Conservation (phyloP, 768 basidiomycete genomes). For the Russula sp. region DNA sequence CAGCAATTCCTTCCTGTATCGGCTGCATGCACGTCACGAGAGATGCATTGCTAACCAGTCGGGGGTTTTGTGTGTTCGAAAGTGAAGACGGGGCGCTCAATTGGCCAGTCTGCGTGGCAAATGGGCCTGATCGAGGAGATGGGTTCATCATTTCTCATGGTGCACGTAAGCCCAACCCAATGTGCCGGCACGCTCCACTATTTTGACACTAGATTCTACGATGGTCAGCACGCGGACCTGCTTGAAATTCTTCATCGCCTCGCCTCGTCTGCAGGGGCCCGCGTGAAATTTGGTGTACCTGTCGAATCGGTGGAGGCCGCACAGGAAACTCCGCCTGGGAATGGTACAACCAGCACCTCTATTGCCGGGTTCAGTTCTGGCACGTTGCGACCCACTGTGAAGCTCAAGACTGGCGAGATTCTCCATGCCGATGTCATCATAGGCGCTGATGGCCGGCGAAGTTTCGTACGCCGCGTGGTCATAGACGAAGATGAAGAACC, state of each 20-base stretch:
- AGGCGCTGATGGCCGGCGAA: conserved; percentile 26
- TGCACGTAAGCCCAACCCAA: conserved; percentile 14
- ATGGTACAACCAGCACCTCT: background rate
- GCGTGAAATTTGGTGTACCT: conserved; percentile 11
- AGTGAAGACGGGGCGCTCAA: conserved; percentile 18
- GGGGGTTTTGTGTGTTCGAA: background rate
- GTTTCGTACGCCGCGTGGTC: conserved; percentile 22
- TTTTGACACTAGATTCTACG: conserved; percentile 3
- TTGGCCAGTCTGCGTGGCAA: conserved; percentile 16
- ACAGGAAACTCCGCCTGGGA: conserved; percentile 2
- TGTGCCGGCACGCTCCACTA: background rate
- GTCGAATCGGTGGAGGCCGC: conserved; percentile 15
- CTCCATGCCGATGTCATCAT: conserved; percentile 26
- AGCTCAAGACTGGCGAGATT: conserved; percentile 23
- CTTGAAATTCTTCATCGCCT: conserved; percentile 13
- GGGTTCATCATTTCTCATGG: conserved; percentile 16
- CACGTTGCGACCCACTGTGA: conserved; percentile 19
- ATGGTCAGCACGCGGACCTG: conserved; percentile 18
- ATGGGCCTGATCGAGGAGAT: conserved; percentile 16
- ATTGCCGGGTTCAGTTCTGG: background rate
- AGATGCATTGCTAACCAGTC: background rate
- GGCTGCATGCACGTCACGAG: no score
- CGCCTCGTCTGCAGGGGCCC: conserved; percentile 17
- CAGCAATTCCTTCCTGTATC: background rate
- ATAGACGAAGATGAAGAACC: conserved; percentile 29